Base-by-base conservation (phyloP, 2,329 filamentous ascomycete species). In the Anthostomella pinea region DNA sequence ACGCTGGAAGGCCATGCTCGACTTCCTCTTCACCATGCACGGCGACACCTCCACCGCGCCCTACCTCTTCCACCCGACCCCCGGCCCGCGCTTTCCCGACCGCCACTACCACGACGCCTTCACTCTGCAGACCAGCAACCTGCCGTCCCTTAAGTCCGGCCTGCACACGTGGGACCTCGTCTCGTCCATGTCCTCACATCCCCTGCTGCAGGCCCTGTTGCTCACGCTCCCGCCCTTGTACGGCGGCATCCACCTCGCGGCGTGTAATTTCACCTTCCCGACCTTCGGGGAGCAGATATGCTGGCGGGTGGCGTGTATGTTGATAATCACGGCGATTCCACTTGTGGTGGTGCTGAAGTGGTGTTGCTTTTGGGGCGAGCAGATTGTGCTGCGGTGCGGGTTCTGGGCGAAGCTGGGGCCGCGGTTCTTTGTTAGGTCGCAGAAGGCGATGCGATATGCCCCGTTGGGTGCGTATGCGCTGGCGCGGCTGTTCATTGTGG, bases 41-140 rank as follows among this genome's bases (percentile, higher is more conserved):
- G 28, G 28, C 3, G 15, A 17, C 8, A 10, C 2, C 16, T 17
- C 16, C 28, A 16, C 14, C 3, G 11, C 15, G 15, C 28, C 28
- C 11, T 30, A 30, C 28, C 28, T 30, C 14, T 30, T 11, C 28
- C 28, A 30, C 28, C 14, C 17, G 14, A 9, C 5, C 28, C 28
- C 14, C 14, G 28, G 28, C 11, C 28, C 28, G 10, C 28, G 28
- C 11, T 10, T 16, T 17, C 16, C 28, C 8, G 7, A 11, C 3
- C 6, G 14, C 28, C 28, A 30, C 28, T 30, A 30, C 28, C 28
- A 30, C 28, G 16, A 20, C 16, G 28, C 14, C 18, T 30, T 30
- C 28, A 27, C 25, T 15, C 15, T 17, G 28, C 15, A 19, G 6
- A 15, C 28, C 8, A 17, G 28, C 3, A 30, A 30, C 18, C 6